Conservation (phyloP, 495 filamentous ascomycete species). For the Hypoxylon subgilvum region DNA sequence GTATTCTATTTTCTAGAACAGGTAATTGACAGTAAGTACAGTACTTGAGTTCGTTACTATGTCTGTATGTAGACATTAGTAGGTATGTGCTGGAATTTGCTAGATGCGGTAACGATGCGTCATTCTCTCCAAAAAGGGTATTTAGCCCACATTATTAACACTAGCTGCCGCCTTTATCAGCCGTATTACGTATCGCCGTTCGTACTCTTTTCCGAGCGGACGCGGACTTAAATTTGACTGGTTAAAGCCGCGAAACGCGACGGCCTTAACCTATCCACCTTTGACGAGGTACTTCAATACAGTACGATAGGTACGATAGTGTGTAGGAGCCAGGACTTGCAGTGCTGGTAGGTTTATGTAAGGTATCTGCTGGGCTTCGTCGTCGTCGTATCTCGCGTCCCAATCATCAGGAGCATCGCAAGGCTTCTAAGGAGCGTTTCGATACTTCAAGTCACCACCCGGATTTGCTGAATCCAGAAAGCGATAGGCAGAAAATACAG, state of each 20-base stretch:
- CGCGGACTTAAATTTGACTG: not conserved
- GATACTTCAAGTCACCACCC: not conserved
- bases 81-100: conserved; percentile 14
- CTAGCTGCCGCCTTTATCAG: conserved; percentile 24
- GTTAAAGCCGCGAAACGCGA: conserved; percentile 1
- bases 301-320: too few species aligned
- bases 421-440: not conserved
- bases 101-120: conserved; percentile 9
- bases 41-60: conserved; percentile 1
- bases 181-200: not conserved
- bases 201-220: not conserved
- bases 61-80: not conserved
- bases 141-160: conserved; percentile 30
- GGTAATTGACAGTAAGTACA: conserved; percentile 12
- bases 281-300: too few species aligned
- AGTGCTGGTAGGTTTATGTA: too few species aligned
- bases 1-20: conserved; percentile 5
- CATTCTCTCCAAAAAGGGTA: conserved; percentile 12
- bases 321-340: too few species aligned
- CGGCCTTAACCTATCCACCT: not conserved
- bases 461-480: conserved; percentile 18
- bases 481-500: conserved; percentile 6
- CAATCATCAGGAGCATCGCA: conserved; percentile 8
- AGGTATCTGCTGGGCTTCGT: too few species aligned
- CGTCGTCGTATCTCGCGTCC: conserved; percentile 23